These are phyloP conservation scores for Cladosporium sp. DNA, from an alignment of 2,329 filamentous ascomycete species.

Conservation along the genomic window DNA sequence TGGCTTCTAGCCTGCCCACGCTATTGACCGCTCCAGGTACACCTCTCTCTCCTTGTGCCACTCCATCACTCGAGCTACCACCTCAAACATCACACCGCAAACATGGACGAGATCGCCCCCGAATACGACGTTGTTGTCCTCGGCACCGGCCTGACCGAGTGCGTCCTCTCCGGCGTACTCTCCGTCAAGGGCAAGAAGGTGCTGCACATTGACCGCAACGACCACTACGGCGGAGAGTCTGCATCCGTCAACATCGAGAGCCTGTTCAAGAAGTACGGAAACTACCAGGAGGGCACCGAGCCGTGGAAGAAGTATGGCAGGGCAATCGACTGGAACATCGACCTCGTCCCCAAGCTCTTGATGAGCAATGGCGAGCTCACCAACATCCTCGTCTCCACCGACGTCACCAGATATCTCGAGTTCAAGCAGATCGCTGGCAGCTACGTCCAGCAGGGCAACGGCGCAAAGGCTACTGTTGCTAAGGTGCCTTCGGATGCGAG, in stretches of 20 bases:
- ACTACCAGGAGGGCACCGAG: constrained; percentile 70
- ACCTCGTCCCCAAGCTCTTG: constrained; percentile 94
- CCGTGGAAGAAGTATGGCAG: constrained; percentile 98
- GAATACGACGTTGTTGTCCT: constrained; percentile 99
- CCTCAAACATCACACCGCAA: constrained; percentile 28
- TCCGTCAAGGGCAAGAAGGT: constrained; percentile 99
- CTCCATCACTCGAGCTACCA: constrained; percentile 1
- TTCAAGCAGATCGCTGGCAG: constrained; percentile 74
- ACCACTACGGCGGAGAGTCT: constrained; percentile 96
- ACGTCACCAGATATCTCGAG: constrained; percentile 52
- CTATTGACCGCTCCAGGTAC: too few relatives aligned
- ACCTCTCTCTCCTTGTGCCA: constrained; percentile 2
- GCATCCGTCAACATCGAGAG: constrained; percentile 95
- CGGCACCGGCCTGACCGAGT: constrained; percentile 97
- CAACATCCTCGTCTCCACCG: constrained; percentile 95
- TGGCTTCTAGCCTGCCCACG: too few relatives aligned
- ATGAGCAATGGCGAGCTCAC: constrained; percentile 98
- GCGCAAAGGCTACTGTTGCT: constrained; percentile 81
- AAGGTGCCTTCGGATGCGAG: constrained; percentile 92
- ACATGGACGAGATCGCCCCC: constrained; percentile 95
- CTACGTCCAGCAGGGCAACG: constrained; percentile 84
- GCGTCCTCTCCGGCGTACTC: constrained; percentile 93
- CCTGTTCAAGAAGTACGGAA: constrained; percentile 95
- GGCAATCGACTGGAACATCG: constrained; percentile 98
- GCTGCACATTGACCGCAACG: constrained; percentile 95